These are phyloP conservation scores for Carpinus viminea DNA, from an alignment of 306 rosid species.

Conservation along the genomic window DNA sequence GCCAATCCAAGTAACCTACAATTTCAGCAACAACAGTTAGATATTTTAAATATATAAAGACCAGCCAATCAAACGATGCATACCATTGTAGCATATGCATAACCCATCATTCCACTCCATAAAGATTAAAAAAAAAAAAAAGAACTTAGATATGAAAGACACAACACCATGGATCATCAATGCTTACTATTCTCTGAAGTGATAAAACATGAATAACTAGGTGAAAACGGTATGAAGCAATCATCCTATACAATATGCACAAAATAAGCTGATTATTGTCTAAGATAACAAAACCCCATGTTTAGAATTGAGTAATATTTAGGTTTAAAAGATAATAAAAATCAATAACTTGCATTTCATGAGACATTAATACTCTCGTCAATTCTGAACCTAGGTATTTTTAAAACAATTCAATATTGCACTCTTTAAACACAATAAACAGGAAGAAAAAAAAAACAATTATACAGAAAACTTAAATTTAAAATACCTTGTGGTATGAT, in stretches of 20 bases:
- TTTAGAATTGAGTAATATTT: neutral
- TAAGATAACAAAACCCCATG: neutral
- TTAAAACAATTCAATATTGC: neutral
- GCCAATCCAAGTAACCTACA: slow-evolving; percentile 98
- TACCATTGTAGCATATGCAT: neutral
- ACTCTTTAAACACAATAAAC: neutral
- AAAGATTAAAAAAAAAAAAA: neutral
- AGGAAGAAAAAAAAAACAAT: neutral
- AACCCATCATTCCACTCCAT: neutral
- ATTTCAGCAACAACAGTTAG: slow-evolving; percentile 27
- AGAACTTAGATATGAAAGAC: neutral
- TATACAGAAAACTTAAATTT: neutral
- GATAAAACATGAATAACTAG: neutral
- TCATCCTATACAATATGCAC: neutral
- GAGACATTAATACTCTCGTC: neutral
- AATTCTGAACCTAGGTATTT: neutral
- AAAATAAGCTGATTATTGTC: neutral
- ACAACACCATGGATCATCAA: neutral
- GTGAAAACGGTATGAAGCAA: neutral
- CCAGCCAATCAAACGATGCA: neutral
- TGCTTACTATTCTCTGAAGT: neutral
- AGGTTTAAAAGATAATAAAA: neutral
- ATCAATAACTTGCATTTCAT: neutral
- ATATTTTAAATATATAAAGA: slow-evolving; percentile 10
- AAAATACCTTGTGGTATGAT: neutral